Evolutionary conservation across 345 rosid genomes (phyloP).

Genomic region (Eucalyptus virginea): DNA sequence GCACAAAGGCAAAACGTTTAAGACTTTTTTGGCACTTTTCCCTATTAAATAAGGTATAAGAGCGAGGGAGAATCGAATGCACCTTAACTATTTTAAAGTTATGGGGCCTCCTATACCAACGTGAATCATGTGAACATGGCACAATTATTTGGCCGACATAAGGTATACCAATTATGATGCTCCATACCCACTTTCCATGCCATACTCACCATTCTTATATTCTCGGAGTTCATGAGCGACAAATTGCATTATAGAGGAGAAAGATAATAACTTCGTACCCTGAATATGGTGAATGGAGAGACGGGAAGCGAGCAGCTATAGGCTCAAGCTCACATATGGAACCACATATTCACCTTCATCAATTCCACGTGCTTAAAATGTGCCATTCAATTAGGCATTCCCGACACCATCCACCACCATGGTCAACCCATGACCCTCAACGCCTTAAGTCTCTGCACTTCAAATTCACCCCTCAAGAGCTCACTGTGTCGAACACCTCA

Average conservation of each 20-base stretch:
- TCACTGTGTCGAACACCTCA: conserved; percentile 1
- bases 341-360: not conserved
- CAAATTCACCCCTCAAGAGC: conserved; percentile 3
- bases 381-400: conserved; percentile 24
- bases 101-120: not conserved
- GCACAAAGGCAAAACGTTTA: no score
- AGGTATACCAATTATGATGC: not conserved
- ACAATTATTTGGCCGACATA: not conserved
- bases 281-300: not conserved
- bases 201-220: not conserved
- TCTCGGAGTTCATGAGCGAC: not conserved
- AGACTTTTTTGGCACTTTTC: no score
- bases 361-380: conserved; percentile 27
- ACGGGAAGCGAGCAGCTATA: not conserved
- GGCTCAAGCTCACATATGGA: conserved; percentile 15
- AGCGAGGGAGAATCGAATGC: not conserved
- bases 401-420: conserved; percentile 17
- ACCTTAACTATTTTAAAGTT: not conserved
- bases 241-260: not conserved
- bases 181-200: not conserved
- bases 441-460: not conserved
- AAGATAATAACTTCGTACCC: not conserved
- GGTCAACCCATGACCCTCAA: conserved; percentile 15
- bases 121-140: not conserved
- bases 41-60: not conserved